phyloP scores from a whole-genome alignment of 2,329 filamentous ascomycete genomes.

The Sarocladiaceae sp. region DNA sequence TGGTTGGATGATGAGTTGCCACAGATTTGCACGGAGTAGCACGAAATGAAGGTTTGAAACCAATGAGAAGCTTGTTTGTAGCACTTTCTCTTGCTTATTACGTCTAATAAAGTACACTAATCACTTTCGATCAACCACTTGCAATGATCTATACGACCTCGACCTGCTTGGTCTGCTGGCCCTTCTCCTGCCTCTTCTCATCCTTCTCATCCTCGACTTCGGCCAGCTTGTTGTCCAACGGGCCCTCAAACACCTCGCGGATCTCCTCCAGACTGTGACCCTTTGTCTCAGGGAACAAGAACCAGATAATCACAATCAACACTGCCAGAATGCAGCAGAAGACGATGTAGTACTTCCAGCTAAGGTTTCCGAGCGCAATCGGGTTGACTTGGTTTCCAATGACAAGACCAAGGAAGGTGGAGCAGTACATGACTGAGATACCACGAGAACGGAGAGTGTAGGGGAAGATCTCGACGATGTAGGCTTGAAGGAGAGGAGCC shows the following conservation, averaged over 20 bases:
- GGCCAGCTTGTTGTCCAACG: conserved; percentile 20
- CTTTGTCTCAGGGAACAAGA: conserved; percentile 40
- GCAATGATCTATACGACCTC: neutral
- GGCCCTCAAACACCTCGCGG: conserved; percentile 22
- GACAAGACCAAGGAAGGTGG: conserved; percentile 20
- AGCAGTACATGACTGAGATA: conserved; percentile 18
- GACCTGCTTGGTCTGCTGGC: neutral
- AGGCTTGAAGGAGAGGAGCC: conserved; percentile 9
- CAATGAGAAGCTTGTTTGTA: no score
- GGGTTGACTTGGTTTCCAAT: conserved; percentile 39
- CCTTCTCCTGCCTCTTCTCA: neutral
- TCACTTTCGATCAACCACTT: no score
- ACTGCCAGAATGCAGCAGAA: conserved; percentile 32
- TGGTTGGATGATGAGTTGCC: no score
- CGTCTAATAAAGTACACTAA: no score
- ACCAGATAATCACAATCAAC: conserved; percentile 33
- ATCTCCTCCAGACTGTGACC: conserved; percentile 50
- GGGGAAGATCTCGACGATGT: conserved; percentile 13
- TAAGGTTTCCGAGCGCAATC: conserved; percentile 33
- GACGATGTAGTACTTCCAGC: conserved; percentile 40
- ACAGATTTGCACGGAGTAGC: no score
- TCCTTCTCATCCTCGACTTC: neutral
- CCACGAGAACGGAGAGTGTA: conserved; percentile 13
- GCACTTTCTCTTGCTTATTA: no score
- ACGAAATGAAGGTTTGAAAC: no score